Conservation (phyloP, 768 basidiomycete genomes). For the Auricularia sp. region DNA sequence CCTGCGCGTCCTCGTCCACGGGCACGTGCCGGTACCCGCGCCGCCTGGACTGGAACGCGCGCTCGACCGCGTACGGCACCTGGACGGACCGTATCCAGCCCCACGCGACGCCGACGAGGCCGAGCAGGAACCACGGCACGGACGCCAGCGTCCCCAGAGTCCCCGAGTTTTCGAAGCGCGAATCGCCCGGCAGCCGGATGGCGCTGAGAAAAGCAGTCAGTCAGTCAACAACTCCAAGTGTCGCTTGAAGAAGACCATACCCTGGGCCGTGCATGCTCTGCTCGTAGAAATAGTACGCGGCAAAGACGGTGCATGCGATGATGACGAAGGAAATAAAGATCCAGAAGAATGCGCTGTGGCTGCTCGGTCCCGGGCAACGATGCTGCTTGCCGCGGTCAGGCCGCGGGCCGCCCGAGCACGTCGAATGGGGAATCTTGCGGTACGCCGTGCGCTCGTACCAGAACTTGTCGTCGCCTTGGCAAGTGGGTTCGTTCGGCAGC, state of each 20-base stretch:
- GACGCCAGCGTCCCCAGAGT: slow-evolving; percentile 67
- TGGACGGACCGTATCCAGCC: slow-evolving; percentile 37
- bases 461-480: slow-evolving; percentile 50
- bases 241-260: slow-evolving; percentile 31
- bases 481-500: slow-evolving; percentile 51
- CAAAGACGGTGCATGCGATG: slow-evolving; percentile 62
- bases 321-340: slow-evolving; percentile 63
- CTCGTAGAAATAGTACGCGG: slow-evolving; percentile 75
- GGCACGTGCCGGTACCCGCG: slow-evolving; percentile 69
- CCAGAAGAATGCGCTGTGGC: slow-evolving; percentile 79
- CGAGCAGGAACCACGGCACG: slow-evolving; percentile 83
- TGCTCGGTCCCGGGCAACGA: slow-evolving; percentile 69
- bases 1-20: slow-evolving; percentile 82
- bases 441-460: slow-evolving; percentile 95
- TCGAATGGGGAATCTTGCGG: slow-evolving; percentile 82
- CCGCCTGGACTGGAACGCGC: slow-evolving; percentile 21
- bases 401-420: slow-evolving; percentile 71
- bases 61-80: slow-evolving; percentile 22
- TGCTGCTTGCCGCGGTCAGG: slow-evolving; percentile 68
- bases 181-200: slow-evolving; percentile 64
- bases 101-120: slow-evolving; percentile 62
- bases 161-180: slow-evolving; percentile 32
- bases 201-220: slow-evolving; percentile 32
- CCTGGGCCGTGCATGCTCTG: slow-evolving; percentile 64
- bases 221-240: slow-evolving; percentile 8